A percentile compares a stretch with the other conserved stretches of the same genome.
phyloP scores from a whole-genome alignment of 345 rosid species.

The Camelina hispida region DNA sequence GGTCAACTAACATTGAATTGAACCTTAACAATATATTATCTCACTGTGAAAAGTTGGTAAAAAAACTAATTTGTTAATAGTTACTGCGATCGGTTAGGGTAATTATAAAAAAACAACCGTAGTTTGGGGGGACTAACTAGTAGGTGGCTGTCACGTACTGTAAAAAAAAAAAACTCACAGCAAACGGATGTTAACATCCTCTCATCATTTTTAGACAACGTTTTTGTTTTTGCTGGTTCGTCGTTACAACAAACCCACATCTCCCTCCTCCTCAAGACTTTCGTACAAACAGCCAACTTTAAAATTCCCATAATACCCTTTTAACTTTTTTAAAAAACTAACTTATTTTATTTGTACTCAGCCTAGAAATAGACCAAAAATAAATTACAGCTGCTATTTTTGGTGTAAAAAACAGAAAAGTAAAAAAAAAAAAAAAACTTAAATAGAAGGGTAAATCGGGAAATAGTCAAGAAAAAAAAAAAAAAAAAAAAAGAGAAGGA shows the following conservation, averaged over 20 bases:
- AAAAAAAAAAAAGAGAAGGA: neutral
- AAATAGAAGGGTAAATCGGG: conserved; percentile 51
- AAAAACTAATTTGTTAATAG: conserved; percentile 2
- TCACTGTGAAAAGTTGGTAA: neutral
- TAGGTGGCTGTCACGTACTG: conserved; percentile 46
- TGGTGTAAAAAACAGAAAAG: conserved; percentile 5
- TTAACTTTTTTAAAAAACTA: neutral
- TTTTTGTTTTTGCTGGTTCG: conserved; percentile 38
- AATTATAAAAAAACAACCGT: conserved; percentile 8
- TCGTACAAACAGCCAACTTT: neutral
- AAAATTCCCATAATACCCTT: conserved; percentile 32
- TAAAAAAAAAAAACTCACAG: conserved; percentile 29
- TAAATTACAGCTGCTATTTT: conserved; percentile 5
- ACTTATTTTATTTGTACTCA: neutral
- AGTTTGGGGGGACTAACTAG: neutral
- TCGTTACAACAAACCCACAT: conserved; percentile 56
- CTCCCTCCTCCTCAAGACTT: conserved; percentile 35
- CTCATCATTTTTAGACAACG: conserved; percentile 31
- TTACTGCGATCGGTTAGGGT: conserved; percentile 5
- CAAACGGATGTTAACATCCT: conserved; percentile 34
- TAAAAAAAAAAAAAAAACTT: neutral
- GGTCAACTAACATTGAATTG: conserved; percentile 34
- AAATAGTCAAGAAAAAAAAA: conserved; percentile 4
- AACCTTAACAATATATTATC: neutral
- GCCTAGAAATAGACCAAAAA: conserved; percentile 24